Evolutionary conservation across 164 flowering plant species (phyloP).

Genomic region (Tinospora cordifolia): DNA sequence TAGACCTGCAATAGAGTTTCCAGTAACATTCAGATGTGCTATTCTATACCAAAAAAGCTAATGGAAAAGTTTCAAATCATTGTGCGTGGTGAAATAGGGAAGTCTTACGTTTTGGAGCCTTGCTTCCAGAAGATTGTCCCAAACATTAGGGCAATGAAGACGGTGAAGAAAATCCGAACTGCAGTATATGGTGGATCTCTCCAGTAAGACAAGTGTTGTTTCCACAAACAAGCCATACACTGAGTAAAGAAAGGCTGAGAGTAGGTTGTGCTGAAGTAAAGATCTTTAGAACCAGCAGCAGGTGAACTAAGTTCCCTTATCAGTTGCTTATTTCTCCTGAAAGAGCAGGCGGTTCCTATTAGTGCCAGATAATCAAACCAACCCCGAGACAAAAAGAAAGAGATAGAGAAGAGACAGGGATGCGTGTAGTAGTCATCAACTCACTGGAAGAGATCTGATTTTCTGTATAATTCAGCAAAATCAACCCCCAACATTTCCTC

Average conservation of each 20-base stretch:
- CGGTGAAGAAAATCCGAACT: conserved; percentile 26
- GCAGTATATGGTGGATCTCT: conserved; percentile 30
- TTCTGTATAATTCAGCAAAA: conserved; percentile 23
- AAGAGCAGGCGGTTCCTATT: not conserved
- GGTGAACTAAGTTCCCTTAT: conserved; percentile 29
- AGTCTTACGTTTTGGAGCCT: conserved; percentile 27
- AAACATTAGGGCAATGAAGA: conserved; percentile 26
- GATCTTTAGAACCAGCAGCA: conserved; percentile 28
- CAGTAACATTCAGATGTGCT: not conserved
- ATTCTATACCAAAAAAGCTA: not conserved
- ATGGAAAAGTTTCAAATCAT: not conserved
- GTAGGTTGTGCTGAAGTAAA: conserved; percentile 27
- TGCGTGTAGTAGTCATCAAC: not conserved
- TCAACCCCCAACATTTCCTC: conserved; percentile 23
- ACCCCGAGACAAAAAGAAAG: too few relatives aligned
- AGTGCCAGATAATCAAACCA: not conserved
- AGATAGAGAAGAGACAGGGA: not conserved
- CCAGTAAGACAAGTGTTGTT: conserved; percentile 37
- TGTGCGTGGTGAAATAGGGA: not conserved
- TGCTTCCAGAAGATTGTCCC: conserved; percentile 36
- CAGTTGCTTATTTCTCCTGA: conserved; percentile 32
- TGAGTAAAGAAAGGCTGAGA: conserved; percentile 26
- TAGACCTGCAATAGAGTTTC: conserved; percentile 15
- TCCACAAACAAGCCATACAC: conserved; percentile 40
- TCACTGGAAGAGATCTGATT: conserved; percentile 22